Evolutionary conservation across 345 rosid genomes (phyloP).

Genomic region (Eucalyptus curtisii): DNA sequence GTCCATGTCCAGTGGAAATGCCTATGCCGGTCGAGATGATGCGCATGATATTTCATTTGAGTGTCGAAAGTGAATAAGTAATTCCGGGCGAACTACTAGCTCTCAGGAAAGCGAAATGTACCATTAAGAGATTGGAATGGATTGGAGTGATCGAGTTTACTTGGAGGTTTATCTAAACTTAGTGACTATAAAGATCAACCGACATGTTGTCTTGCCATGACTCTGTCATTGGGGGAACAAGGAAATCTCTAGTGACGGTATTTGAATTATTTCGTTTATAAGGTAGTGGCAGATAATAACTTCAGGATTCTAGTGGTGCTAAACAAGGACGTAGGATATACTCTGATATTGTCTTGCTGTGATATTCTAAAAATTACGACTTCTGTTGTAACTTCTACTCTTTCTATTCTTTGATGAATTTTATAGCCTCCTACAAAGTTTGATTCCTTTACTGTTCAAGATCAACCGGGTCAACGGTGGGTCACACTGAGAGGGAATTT

Average conservation of each 20-base stretch:
- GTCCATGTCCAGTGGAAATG: neutral
- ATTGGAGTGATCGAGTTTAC: neutral
- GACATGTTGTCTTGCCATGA: neutral
- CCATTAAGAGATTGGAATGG: neutral
- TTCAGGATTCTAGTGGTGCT: neutral
- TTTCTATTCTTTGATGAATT: neutral
- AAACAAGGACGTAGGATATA: neutral
- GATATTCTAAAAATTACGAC: neutral
- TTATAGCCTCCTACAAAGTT: conserved; percentile 37
- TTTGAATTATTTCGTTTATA: neutral
- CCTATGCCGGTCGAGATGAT: neutral
- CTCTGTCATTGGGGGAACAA: neutral
- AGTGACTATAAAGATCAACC: neutral
- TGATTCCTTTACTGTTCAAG: conserved; percentile 44
- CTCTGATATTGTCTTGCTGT: neutral
- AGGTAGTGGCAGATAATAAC: neutral
- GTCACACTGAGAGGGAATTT: conserved; percentile 34
- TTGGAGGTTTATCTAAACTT: neutral
- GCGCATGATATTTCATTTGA: neutral
- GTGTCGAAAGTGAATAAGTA: neutral
- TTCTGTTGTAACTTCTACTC: neutral
- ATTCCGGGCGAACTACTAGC: neutral
- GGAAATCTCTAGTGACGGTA: neutral
- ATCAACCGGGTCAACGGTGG: conserved; percentile 42
- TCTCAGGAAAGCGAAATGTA: neutral